Conservation (phyloP, 2,329 filamentous ascomycete species). For the Penicillium palitans region DNA sequence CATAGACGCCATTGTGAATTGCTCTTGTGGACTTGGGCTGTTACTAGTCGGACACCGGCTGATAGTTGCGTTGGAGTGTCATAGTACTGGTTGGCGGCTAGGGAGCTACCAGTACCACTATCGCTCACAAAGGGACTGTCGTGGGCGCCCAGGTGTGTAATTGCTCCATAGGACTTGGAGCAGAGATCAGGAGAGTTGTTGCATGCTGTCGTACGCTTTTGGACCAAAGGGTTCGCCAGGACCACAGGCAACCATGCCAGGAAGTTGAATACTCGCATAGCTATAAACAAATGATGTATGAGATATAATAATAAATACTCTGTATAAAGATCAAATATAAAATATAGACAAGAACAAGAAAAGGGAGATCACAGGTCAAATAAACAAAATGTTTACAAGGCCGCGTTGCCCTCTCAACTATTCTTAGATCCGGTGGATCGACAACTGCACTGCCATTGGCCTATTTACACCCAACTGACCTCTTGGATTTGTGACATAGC, state of each 20-base stretch:
- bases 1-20: constrained; percentile 65
- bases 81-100: constrained; percentile 71
- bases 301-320: neutral
- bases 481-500: constrained; percentile 3
- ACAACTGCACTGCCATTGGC: constrained; percentile 16
- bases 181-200: constrained; percentile 80
- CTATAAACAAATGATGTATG: constrained; percentile 6
- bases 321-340: neutral
- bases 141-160: constrained; percentile 77
- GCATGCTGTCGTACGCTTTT: constrained; percentile 56
- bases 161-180: constrained; percentile 67
- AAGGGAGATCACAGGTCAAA: neutral
- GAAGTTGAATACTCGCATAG: constrained; percentile 34
- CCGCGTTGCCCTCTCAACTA: constrained; percentile 34
- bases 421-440: constrained; percentile 28
- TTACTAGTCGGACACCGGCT: constrained; percentile 69
- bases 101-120: constrained; percentile 58
- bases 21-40: constrained; percentile 68
- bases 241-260: constrained; percentile 33
- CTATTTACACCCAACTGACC: neutral
- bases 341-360: neutral
- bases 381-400: constrained; percentile 24
- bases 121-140: constrained; percentile 72
- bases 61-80: constrained; percentile 70
- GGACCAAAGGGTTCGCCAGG: constrained; percentile 28